phyloP scores from a whole-genome alignment of 1,284 basidiomycete genomes.

The Ceratobasidium sp. region DNA sequence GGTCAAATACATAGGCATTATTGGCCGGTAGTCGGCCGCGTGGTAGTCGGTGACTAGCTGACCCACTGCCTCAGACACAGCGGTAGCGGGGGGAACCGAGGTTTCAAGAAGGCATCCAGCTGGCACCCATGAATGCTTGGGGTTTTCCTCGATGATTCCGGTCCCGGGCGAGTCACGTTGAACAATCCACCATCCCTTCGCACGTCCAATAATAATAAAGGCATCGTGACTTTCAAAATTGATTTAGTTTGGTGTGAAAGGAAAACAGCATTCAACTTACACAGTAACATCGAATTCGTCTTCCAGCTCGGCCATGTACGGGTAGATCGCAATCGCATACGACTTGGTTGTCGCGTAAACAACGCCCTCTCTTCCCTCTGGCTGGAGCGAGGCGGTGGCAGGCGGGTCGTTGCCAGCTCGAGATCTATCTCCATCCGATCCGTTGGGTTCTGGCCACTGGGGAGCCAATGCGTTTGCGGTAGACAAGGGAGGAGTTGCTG shows the following conservation, averaged over 20 bases:
- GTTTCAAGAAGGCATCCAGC: slow-evolving; percentile 96
- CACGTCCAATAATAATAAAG: slow-evolving; percentile 93
- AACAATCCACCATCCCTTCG: slow-evolving; percentile 99
- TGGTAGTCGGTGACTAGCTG: slow-evolving; percentile 48
- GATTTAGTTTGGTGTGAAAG: slow-evolving; percentile 2
- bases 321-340: slow-evolving; percentile 92
- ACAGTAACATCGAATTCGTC: slow-evolving; percentile 99
- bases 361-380: slow-evolving; percentile 47
- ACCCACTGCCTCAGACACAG: slow-evolving; percentile 75
- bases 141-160: slow-evolving; percentile 81
- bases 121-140: slow-evolving; percentile 89
- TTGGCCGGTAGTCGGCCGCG: slow-evolving; percentile 62
- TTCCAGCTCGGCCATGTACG: slow-evolving; percentile 95
- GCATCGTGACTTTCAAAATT: slow-evolving; percentile 77
- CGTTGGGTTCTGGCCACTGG: slow-evolving; percentile 29
- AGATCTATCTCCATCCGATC: slow-evolving; percentile 15
- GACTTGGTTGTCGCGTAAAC: slow-evolving; percentile 74
- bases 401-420: slow-evolving; percentile 23
- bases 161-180: slow-evolving; percentile 91
- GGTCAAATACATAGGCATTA: slow-evolving; percentile 88
- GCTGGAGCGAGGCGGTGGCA: slow-evolving; percentile 7
- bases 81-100: slow-evolving; percentile 79
- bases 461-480: slow-evolving; percentile 25
- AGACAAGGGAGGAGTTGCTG: slow-evolving; percentile 45
- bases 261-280: slow-evolving; percentile 65